These are phyloP conservation scores for Mucor indicus DNA, from an alignment of 371 early-diverging fungal species.

Conservation along the genomic window DNA sequence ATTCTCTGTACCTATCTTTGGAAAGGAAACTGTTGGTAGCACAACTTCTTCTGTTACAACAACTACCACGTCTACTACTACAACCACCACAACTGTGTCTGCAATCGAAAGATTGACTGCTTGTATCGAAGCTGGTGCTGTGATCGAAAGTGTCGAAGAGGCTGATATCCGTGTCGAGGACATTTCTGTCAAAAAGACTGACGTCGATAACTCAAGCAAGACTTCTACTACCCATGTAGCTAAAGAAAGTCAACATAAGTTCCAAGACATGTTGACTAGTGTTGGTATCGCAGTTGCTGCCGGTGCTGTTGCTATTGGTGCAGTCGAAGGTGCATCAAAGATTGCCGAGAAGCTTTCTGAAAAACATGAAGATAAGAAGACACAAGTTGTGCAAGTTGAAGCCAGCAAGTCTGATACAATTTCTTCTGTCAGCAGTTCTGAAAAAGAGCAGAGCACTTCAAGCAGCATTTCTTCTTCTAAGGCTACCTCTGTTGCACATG, in stretches of 20 bases:
- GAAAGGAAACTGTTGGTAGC: constrained; percentile 21
- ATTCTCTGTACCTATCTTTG: constrained; percentile 43
- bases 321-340: constrained; percentile 11
- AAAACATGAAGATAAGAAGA: not conserved
- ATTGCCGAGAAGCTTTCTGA: constrained; percentile 14
- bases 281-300: constrained; percentile 23
- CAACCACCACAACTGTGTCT: constrained; percentile 1
- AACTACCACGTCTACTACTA: constrained; percentile 3
- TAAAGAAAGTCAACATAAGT: constrained; percentile 11
- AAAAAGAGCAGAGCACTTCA: too few species aligned
- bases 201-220: not conserved
- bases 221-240: not conserved
- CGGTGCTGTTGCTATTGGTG: constrained; percentile 14
- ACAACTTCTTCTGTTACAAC: not conserved
- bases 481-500: not conserved
- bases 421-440: too few species aligned
- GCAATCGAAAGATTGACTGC: constrained; percentile 18
- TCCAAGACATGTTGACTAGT: constrained; percentile 16
- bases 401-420: too few species aligned
- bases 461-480: not conserved
- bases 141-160: constrained; percentile 29
- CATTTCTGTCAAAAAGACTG: constrained; percentile 20
- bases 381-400: too few species aligned
- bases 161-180: constrained; percentile 20
- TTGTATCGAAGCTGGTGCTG: constrained; percentile 23